These are phyloP conservation scores for Acaromyces ingoldii DNA, from an alignment of 1,284 basidiomycete genomes.

Conservation along the genomic window DNA sequence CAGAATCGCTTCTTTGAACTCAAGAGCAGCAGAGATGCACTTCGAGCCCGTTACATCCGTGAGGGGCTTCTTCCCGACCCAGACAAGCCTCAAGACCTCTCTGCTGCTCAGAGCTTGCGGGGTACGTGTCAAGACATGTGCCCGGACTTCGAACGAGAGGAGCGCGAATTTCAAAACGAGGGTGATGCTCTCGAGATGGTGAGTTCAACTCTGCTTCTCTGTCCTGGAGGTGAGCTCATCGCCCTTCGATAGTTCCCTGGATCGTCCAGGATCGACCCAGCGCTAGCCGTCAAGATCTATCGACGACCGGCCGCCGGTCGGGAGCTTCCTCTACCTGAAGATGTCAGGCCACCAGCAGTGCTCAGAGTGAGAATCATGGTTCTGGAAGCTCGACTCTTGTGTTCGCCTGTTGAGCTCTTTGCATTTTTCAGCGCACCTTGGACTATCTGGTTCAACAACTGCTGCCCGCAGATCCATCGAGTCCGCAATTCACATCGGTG, in stretches of 20 bases:
- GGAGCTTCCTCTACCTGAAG: constrained; percentile 76
- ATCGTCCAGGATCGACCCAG: constrained; percentile 69
- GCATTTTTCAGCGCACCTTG: constrained; percentile 60
- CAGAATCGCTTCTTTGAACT: constrained; percentile 50
- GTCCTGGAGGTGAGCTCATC: neutral
- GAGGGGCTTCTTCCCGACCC: constrained; percentile 85
- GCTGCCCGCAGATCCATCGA: constrained; percentile 58
- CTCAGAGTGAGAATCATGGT: constrained; percentile 57
- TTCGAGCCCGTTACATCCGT: constrained; percentile 71
- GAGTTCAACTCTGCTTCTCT: no score
- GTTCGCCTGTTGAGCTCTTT: neutral
- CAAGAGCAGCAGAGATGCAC: constrained; percentile 61
- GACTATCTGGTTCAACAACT: constrained; percentile 87
- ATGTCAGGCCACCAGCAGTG: constrained; percentile 78
- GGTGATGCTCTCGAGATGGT: constrained; percentile 76
- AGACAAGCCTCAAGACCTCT: constrained; percentile 67
- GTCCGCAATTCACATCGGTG: constrained; percentile 63
- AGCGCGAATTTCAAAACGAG: constrained; percentile 83
- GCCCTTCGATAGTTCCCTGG: constrained; percentile 29
- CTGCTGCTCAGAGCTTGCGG: constrained; percentile 80
- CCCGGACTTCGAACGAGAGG: constrained; percentile 83
- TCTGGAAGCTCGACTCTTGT: neutral
- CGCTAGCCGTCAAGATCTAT: constrained; percentile 86
- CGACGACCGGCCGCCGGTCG: constrained; percentile 85
- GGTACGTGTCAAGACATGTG: constrained; percentile 94